Percentiles rank a stretch among this genome's conserved stretches.
Conservation (phyloP, 2,329 filamentous ascomycete genomes). For the Sporothrix brunneoviolacea region DNA sequence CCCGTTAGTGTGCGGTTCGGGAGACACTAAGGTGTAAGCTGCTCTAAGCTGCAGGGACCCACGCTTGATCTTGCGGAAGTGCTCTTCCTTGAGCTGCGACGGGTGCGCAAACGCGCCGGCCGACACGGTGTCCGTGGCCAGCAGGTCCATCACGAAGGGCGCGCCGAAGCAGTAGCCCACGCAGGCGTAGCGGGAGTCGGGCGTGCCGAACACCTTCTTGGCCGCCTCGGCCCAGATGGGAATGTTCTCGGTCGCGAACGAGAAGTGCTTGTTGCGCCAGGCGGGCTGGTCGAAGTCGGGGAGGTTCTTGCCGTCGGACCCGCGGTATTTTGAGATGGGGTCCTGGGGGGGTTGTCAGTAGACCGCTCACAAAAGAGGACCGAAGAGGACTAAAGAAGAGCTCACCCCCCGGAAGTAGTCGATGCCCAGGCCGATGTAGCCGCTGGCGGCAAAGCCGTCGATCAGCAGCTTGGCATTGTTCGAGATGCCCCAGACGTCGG, state of each 20-base stretch:
- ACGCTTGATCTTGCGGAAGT: constrained; percentile 35
- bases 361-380: background rate
- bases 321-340: constrained; percentile 25
- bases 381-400: background rate
- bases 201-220: constrained; percentile 28
- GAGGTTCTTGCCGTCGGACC: constrained; percentile 23
- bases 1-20: too few relatives aligned
- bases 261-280: constrained; percentile 40
- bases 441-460: constrained; percentile 19
- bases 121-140: constrained; percentile 30
- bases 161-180: constrained; percentile 37
- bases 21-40: too few relatives aligned
- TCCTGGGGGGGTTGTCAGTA: constrained; percentile 20
- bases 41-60: constrained; percentile 5
- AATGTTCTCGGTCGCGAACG: constrained; percentile 36
- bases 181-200: constrained; percentile 32
- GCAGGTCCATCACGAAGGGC: constrained; percentile 38
- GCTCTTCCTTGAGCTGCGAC: constrained; percentile 40
- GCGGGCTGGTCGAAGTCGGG: constrained; percentile 40
- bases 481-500: constrained; percentile 19
- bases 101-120: constrained; percentile 47
- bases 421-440: constrained; percentile 17
- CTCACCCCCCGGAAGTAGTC: constrained; percentile 19
- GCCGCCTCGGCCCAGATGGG: constrained; percentile 38
- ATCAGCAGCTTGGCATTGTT: constrained; percentile 20